These are phyloP conservation scores for Lonicera japonica DNA, from an alignment of 129 eudicot genomes.

Conservation along the genomic window DNA sequence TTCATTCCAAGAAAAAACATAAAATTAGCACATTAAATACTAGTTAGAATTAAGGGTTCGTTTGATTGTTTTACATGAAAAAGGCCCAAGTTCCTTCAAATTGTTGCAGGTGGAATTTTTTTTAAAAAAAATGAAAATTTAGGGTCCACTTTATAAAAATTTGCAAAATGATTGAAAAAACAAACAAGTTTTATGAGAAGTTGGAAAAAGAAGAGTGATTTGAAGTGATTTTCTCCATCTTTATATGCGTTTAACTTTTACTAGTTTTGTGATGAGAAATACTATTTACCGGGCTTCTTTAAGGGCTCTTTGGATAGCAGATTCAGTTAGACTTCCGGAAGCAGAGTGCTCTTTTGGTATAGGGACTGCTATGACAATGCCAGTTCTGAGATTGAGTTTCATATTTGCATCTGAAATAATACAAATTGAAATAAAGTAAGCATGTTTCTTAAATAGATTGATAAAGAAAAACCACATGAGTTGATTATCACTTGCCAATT, in stretches of 20 bases:
- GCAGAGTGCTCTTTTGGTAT: slow-evolving; percentile 85
- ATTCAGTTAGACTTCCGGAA: slow-evolving; percentile 74
- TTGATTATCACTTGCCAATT: slow-evolving; percentile 46
- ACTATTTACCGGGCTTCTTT: slow-evolving; percentile 64
- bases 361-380: slow-evolving; percentile 82
- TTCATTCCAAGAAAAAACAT: slow-evolving; percentile 3
- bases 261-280: background rate
- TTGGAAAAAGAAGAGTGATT: no score
- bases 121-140: no score
- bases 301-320: slow-evolving; percentile 90
- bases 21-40: no score
- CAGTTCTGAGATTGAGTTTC: slow-evolving; percentile 57
- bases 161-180: no score
- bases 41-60: no score
- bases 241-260: background rate
- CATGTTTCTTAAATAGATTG: slow-evolving; percentile 1
- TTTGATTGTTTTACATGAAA: no score
- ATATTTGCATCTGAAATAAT: slow-evolving; percentile 57
- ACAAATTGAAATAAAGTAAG: slow-evolving; percentile 7
- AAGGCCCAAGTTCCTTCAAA: no score
- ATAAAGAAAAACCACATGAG: background rate
- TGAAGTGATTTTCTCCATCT: no score
- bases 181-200: no score
- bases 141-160: no score
- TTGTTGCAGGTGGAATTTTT: no score